phyloP scores from a whole-genome alignment of 1,284 basidiomycete genomes.

The Irpex sp. region DNA sequence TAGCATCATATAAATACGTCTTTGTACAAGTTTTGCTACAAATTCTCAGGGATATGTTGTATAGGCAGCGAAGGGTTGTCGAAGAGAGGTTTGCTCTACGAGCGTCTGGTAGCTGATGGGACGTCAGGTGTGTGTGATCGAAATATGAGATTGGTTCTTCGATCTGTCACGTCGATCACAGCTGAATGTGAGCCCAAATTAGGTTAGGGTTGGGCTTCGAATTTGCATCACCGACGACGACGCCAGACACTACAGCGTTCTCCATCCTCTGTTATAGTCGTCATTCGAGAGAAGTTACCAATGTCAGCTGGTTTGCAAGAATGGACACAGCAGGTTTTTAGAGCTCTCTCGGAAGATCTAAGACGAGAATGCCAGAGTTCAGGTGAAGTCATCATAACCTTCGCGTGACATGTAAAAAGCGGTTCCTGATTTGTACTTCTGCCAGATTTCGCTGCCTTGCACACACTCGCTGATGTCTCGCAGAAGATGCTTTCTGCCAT shows the following conservation, averaged over 20 bases:
- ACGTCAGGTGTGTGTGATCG: constrained; percentile 1
- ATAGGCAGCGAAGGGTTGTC: background rate
- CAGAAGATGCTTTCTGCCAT: background rate
- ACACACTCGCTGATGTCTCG: background rate
- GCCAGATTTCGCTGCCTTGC: background rate
- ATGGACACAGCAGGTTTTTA: background rate
- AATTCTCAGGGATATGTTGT: background rate
- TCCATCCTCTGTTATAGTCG: no score
- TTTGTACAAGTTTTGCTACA: background rate
- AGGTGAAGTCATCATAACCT: background rate
- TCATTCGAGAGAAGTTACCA: background rate
- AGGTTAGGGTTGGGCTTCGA: background rate
- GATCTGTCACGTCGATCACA: constrained; percentile 2
- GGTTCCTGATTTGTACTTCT: background rate
- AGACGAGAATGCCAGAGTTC: background rate
- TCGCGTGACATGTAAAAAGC: background rate
- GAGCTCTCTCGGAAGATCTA: background rate
- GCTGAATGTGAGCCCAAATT: background rate
- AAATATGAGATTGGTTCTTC: background rate
- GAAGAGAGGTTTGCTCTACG: background rate
- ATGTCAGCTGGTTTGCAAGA: background rate
- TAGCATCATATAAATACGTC: no score
- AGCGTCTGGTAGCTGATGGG: background rate
- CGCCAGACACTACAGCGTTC: background rate
- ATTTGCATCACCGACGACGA: background rate